phyloP scores from a whole-genome alignment of 2,329 filamentous ascomycete genomes.

The Colletotrichum neosansevieriae region DNA sequence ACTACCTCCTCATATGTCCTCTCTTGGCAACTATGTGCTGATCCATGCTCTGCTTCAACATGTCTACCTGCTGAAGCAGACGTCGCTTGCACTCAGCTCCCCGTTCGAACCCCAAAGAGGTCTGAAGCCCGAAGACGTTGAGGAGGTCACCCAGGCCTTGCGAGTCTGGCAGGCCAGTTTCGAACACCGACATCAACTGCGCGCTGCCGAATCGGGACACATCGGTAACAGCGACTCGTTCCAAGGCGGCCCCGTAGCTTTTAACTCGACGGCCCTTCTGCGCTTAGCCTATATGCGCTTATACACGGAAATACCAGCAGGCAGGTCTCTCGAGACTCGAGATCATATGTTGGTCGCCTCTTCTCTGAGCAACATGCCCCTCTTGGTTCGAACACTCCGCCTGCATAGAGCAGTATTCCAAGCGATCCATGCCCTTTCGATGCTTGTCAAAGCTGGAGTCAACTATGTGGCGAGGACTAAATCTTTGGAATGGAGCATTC shows the following conservation, averaged over 20 bases:
- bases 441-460: constrained; percentile 73
- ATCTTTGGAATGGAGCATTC: constrained; percentile 72
- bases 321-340: constrained; percentile 72
- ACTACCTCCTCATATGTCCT: constrained; percentile 64
- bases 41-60: constrained; percentile 80
- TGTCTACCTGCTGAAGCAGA: constrained; percentile 77
- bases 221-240: constrained; percentile 62
- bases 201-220: constrained; percentile 61
- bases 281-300: constrained; percentile 73
- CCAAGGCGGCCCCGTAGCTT: constrained; percentile 71
- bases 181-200: constrained; percentile 66
- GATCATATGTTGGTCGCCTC: constrained; percentile 72
- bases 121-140: constrained; percentile 66
- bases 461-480: constrained; percentile 73
- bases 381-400: constrained; percentile 68
- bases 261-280: constrained; percentile 72
- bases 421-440: constrained; percentile 75
- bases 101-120: constrained; percentile 64
- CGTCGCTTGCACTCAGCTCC: constrained; percentile 62
- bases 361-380: constrained; percentile 69
- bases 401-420: constrained; percentile 75
- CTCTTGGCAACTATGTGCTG: constrained; percentile 77
- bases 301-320: constrained; percentile 73
- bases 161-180: constrained; percentile 70
- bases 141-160: constrained; percentile 67